Evolutionary conservation across 768 basidiomycete species (phyloP), one percentile per base, ranked within the genome.

Genomic region (Pisolithus marmoratus): DNA sequence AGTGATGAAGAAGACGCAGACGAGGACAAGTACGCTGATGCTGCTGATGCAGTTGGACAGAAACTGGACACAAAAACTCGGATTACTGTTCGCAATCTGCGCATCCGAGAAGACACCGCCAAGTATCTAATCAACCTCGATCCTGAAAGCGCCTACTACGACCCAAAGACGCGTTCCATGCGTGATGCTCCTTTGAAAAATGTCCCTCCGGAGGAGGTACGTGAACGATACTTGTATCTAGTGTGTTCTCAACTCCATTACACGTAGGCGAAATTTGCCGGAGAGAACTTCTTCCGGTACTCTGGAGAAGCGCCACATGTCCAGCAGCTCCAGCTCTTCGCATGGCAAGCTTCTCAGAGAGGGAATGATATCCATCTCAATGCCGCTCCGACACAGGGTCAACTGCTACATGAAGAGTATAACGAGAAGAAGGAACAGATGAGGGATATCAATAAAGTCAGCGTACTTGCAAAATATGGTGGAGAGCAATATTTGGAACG

Each of bases 101-200:
- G 96, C 74, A 98, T 99, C 59, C 87, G 96, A 64, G 96, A 99
- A 72, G 96, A 99, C 67, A 98, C 95, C 1, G 96, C 96, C 9
- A 99, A 99, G 67, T 99, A 99, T 66, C 80, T 99, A 63, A 89
- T 95, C 68, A 99, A 98, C 66, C 68, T 99, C 67, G 94, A 98
- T 68, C 87, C 88, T 1, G 86, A 91, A 0, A 93, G 90, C 61
- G 96, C 96, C 8, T 97, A 98, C 73, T 99, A 99, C 65, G 96
- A 99, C 64, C 96, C 96, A 44, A 99, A 99, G 74, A 98, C 96
- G 12, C 86, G 96, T 63, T 97, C 95, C 7, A 99, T 99, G 96
- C 87, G 96, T 70, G 96, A 99, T 63, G 94, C 95, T 38, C 96
- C 95, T 0, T 54, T 84, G 14, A 82, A 81, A 65, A 80, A 83